phyloP scores from a whole-genome alignment of 768 basidiomycete genomes.

The Cystofilobasidium capitatum region DNA sequence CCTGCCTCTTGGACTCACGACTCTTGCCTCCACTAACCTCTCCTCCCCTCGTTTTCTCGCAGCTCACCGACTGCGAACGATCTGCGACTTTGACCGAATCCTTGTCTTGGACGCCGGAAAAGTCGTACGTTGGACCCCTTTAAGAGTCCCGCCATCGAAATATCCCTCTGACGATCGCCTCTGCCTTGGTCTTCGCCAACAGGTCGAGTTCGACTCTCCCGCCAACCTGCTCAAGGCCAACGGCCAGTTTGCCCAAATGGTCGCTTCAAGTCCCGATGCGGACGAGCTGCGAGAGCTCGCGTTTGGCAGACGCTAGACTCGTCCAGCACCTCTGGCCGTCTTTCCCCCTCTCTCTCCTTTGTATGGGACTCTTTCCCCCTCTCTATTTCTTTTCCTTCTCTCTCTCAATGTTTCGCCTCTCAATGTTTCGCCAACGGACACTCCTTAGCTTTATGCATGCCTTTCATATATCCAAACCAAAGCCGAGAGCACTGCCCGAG shows the following conservation, averaged over 20 bases:
- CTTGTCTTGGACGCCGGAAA: neutral
- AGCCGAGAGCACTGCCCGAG: neutral
- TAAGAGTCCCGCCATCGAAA: too few species aligned
- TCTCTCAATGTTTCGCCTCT: too few species aligned
- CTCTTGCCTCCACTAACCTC: too few species aligned
- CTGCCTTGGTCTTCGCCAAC: neutral
- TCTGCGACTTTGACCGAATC: neutral
- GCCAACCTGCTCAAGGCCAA: neutral
- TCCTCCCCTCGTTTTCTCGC: too few species aligned
- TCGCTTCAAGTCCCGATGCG: constrained; percentile 2
- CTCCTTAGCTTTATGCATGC: too few species aligned
- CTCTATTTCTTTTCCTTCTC: too few species aligned
- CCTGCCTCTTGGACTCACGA: too few species aligned
- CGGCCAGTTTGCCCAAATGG: constrained; percentile 12
- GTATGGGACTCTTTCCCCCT: too few species aligned
- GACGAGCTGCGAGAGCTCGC: constrained; percentile 17
- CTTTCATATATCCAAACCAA: neutral
- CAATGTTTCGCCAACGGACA: too few species aligned
- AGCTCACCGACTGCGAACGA: neutral
- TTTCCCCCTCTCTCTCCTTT: too few species aligned
- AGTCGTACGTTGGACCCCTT: neutral
- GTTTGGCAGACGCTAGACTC: too few species aligned
- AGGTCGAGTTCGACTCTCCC: constrained; percentile 7
- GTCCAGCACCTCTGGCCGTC: too few species aligned
- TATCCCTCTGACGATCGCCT: neutral